Evolutionary conservation across 2,329 filamentous ascomycete species (phyloP).

Genomic region (Aspergillus clavatus): DNA sequence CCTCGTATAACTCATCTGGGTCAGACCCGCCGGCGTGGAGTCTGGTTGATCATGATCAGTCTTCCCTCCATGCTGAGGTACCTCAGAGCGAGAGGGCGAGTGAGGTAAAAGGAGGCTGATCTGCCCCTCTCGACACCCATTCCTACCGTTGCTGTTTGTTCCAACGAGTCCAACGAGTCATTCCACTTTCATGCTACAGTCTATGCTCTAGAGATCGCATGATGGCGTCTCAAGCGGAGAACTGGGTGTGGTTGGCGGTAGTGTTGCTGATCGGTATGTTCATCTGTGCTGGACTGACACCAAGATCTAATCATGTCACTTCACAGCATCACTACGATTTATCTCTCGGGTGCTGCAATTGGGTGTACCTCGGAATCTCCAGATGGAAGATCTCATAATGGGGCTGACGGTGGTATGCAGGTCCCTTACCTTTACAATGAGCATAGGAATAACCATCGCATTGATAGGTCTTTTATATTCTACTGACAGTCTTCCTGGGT

Average conservation of each 20-base stretch:
- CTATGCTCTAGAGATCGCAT: too few species aligned
- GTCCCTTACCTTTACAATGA: not conserved
- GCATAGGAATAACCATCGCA: not conserved
- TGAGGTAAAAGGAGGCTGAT: not conserved
- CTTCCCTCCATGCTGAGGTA: not conserved
- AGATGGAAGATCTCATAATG: slow-evolving; percentile 11
- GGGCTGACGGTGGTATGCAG: slow-evolving; percentile 5
- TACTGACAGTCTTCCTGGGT: slow-evolving; percentile 42
- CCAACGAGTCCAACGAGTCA: too few species aligned
- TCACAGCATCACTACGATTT: slow-evolving; percentile 10
- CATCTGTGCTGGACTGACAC: not conserved
- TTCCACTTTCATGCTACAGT: too few species aligned
- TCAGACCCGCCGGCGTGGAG: not conserved
- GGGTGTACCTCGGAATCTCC: slow-evolving; percentile 5
- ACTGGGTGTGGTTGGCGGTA: slow-evolving; percentile 13
- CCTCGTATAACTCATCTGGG: not conserved
- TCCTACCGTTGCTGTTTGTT: too few species aligned
- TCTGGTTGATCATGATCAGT: not conserved
- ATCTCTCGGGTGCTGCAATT: slow-evolving; percentile 9
- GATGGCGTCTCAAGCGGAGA: too few species aligned
- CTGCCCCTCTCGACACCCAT: not conserved
- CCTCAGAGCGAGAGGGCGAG: not conserved
- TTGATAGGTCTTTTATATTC: slow-evolving; percentile 32
- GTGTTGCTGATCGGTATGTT: slow-evolving; percentile 11
- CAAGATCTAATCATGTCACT: not conserved